A percentile compares a stretch with the other conserved stretches of the same genome.
Evolutionary conservation across 805 yeast species (phyloP).

Genomic region (Candida sonorensis): DNA sequence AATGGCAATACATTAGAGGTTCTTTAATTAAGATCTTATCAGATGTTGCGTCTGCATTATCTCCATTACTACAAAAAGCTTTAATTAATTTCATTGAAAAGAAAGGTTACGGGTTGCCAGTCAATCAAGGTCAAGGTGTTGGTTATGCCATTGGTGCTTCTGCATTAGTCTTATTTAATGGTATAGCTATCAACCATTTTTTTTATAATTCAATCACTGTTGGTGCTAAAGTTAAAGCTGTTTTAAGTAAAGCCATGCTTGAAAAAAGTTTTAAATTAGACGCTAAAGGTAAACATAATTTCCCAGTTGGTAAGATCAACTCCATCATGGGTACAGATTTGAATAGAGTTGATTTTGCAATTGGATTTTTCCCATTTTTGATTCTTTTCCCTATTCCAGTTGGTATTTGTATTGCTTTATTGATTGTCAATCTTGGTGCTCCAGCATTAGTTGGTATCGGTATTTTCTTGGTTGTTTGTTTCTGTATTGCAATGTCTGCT

Average conservation of each 20-base stretch:
- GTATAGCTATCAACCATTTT: slow-evolving; percentile 50
- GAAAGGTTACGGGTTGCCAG: slow-evolving; percentile 34
- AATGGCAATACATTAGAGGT: slow-evolving; percentile 35
- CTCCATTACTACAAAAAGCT: slow-evolving; percentile 61
- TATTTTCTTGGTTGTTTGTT: slow-evolving; percentile 43
- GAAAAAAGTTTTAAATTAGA: slow-evolving; percentile 60
- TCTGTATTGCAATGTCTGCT: slow-evolving; percentile 38
- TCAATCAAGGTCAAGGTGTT: slow-evolving; percentile 52
- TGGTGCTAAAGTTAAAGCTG: slow-evolving; percentile 68
- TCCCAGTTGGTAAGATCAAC: slow-evolving; percentile 66
- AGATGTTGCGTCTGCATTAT: slow-evolving; percentile 42
- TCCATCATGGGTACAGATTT: slow-evolving; percentile 77
- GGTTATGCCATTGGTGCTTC: slow-evolving; percentile 76
- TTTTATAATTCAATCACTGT: slow-evolving; percentile 52
- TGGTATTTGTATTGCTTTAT: slow-evolving; percentile 54
- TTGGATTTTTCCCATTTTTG: slow-evolving; percentile 60
- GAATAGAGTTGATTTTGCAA: slow-evolving; percentile 68
- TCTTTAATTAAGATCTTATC: slow-evolving; percentile 35
- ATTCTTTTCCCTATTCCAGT: slow-evolving; percentile 58
- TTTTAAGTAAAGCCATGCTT: slow-evolving; percentile 60
- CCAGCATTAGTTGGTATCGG: slow-evolving; percentile 68
- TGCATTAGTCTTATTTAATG: slow-evolving; percentile 42
- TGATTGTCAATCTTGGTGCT: slow-evolving; percentile 64
- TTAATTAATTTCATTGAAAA: slow-evolving; percentile 57
- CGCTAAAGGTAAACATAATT: slow-evolving; percentile 53